phyloP scores from a whole-genome alignment of 140 eudicot genomes.

The Anethum foeniculum region DNA sequence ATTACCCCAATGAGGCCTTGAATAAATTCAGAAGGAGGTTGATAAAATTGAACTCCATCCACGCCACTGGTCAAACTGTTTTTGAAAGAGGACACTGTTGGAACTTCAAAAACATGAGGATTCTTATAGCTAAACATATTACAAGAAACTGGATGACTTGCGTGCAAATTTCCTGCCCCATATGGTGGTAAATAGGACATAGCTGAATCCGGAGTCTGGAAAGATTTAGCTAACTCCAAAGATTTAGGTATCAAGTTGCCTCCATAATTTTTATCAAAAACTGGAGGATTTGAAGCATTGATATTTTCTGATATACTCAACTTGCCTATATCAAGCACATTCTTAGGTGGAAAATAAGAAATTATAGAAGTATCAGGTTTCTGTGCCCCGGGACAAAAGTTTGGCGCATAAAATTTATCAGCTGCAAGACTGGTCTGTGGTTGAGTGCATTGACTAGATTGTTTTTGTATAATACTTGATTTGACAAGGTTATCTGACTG shows the following conservation, averaged over 20 bases:
- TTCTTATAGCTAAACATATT: neutral
- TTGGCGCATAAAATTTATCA: neutral
- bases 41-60: neutral
- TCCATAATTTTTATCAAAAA: conserved; percentile 3
- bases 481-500: conserved; percentile 9
- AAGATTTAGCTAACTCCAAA: neutral
- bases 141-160: neutral
- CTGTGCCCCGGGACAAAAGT: neutral
- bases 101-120: neutral
- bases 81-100: neutral
- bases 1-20: neutral
- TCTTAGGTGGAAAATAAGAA: neutral
- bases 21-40: neutral
- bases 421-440: conserved; percentile 13
- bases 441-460: conserved; percentile 2
- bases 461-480: neutral
- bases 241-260: conserved; percentile 6
- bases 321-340: conserved; percentile 14
- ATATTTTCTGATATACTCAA: conserved; percentile 14
- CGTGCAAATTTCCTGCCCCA: neutral
- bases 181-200: neutral
- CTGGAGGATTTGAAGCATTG: conserved; percentile 10
- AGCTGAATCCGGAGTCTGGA: neutral
- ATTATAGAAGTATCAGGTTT: conserved; percentile 19
- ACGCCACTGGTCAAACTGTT: neutral